Percentiles rank a stretch among this genome's conserved stretches.
phyloP scores from a whole-genome alignment of 352 stramenopile genomes.

The Globisporangium camurandrum region DNA sequence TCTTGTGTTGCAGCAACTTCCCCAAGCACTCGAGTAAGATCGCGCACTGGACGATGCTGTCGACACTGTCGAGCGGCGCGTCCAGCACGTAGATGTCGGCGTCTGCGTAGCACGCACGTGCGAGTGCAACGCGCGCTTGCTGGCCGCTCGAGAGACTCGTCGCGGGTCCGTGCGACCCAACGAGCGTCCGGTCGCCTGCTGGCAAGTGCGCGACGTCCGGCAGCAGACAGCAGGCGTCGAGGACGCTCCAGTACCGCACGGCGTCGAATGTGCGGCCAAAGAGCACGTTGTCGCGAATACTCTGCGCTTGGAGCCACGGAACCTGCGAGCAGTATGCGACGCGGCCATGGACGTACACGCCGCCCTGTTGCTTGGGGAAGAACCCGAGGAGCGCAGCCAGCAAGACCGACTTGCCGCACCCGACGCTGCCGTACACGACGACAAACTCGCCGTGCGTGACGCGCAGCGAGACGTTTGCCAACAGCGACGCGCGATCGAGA shows the following conservation, averaged over 20 bases:
- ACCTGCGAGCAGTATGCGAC: conserved; percentile 87
- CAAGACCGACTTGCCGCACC: conserved; percentile 56
- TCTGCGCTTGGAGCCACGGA: conserved; percentile 95
- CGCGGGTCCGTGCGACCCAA: conserved; percentile 35
- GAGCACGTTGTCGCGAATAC: conserved; percentile 95
- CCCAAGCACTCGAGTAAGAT: conserved; percentile 53
- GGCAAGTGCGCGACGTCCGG: conserved; percentile 35
- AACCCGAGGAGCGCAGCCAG: conserved; percentile 42
- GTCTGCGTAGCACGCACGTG: conserved; percentile 45
- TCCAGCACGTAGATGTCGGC: conserved; percentile 48
- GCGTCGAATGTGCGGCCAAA: conserved; percentile 84
- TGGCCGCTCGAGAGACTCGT: conserved; percentile 54
- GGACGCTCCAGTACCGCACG: conserved; percentile 51
- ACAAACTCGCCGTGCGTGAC: conserved; percentile 40
- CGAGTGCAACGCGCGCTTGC: conserved; percentile 47
- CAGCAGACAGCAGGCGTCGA: conserved; percentile 48
- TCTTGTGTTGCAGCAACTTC: conserved; percentile 41
- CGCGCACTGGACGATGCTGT: conserved; percentile 50
- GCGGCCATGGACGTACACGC: conserved; percentile 26
- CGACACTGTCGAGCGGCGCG: conserved; percentile 43
- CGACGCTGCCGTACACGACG: conserved; percentile 50
- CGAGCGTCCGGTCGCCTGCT: conserved; percentile 44
- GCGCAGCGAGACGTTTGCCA: conserved; percentile 42
- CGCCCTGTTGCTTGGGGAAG: conserved; percentile 30
- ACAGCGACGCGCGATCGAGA: conserved; percentile 24